Conservation (phyloP, 176 grass and related monocot species). For the Dactylis glomerata region DNA sequence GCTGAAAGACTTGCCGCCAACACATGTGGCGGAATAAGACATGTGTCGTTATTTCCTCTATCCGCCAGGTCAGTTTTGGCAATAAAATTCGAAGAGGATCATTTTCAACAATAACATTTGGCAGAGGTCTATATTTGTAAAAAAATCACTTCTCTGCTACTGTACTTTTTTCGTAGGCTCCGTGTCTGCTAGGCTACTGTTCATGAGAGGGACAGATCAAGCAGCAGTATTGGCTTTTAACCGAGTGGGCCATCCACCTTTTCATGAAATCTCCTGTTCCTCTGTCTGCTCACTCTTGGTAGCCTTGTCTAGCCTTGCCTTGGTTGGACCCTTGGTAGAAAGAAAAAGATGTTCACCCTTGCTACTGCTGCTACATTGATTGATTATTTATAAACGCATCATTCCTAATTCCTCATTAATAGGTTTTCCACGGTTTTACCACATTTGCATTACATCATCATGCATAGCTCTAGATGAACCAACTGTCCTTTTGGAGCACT, state of each 20-base stretch:
- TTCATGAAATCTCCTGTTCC: background rate
- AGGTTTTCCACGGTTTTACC: background rate
- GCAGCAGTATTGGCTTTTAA: background rate
- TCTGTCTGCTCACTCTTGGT: background rate
- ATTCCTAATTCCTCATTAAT: background rate
- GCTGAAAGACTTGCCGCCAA: too few species aligned
- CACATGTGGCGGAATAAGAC: too few species aligned
- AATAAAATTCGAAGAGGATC: too few species aligned
- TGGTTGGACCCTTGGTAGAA: too few species aligned
- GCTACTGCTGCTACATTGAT: background rate
- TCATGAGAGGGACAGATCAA: background rate
- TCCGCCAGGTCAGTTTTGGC: too few species aligned
- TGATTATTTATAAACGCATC: background rate
- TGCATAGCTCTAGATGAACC: background rate
- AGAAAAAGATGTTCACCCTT: background rate
- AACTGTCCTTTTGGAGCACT: background rate
- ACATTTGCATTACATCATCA: background rate
- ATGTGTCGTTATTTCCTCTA: too few species aligned
- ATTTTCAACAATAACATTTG: too few species aligned
- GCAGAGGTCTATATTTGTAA: too few species aligned
- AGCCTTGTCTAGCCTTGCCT: background rate
- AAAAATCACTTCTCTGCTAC: background rate
- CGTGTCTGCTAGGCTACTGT: background rate
- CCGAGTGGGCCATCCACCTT: background rate
- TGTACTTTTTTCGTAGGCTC: background rate